Evolutionary conservation across 805 yeast genomes (phyloP).

Genomic region (Wickerhamiella parazyma): DNA sequence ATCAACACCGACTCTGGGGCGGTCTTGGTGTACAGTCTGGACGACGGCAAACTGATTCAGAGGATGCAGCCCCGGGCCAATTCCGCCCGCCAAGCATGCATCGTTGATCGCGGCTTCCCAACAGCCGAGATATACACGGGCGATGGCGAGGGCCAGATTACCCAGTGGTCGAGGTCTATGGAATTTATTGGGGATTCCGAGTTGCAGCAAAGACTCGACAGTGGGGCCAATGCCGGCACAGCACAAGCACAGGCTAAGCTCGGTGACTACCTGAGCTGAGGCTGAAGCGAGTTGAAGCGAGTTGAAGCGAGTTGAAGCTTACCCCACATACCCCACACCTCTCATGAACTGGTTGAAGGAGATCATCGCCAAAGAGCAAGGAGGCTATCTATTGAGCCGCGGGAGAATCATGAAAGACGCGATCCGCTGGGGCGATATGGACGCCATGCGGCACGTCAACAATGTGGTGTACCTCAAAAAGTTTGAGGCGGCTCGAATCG

Average conservation of each 20-base stretch:
- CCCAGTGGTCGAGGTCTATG: conserved; percentile 32
- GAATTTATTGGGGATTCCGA: not conserved
- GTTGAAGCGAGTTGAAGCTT: not conserved
- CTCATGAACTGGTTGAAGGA: conserved; percentile 16
- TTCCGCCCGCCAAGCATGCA: conserved; percentile 35
- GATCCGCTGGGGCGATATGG: conserved; percentile 22
- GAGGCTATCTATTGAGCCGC: conserved; percentile 11
- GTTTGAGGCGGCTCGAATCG: conserved; percentile 24
- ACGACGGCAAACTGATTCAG: conserved; percentile 50
- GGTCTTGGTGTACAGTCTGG: conserved; percentile 40
- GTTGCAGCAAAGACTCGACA: not conserved
- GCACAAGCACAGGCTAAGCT: not conserved
- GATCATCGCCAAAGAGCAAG: conserved; percentile 16
- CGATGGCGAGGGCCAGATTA: conserved; percentile 51
- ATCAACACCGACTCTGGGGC: conserved; percentile 71
- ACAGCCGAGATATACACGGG: conserved; percentile 42
- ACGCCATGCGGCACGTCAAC: conserved; percentile 24
- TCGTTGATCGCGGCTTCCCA: conserved; percentile 36
- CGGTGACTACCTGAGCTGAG: not conserved
- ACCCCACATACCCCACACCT: not conserved
- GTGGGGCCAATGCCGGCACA: too few relatives aligned
- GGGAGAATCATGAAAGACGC: conserved; percentile 17
- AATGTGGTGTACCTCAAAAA: conserved; percentile 24
- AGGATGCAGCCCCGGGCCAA: conserved; percentile 31
- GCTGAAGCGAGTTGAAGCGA: not conserved